These are phyloP conservation scores for Margaritispora aquatica DNA, from an alignment of 495 filamentous ascomycete genomes.

Conservation along the genomic window DNA sequence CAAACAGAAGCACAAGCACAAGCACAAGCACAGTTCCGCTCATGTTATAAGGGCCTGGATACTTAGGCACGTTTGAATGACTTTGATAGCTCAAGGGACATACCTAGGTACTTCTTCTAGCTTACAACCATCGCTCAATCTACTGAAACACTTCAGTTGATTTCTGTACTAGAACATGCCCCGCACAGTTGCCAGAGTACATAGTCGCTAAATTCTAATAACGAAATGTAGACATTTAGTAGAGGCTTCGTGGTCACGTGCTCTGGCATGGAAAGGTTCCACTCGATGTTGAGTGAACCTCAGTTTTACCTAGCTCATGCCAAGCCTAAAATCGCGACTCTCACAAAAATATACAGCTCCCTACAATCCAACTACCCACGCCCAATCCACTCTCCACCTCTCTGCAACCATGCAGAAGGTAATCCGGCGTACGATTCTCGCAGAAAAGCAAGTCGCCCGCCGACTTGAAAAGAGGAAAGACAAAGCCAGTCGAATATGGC, in stretches of 20 bases:
- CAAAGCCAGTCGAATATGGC: conserved; percentile 22
- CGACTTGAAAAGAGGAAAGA: conserved; percentile 32
- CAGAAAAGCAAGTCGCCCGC: conserved; percentile 55
- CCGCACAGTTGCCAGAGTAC: too few relatives aligned
- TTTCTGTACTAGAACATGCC: too few relatives aligned
- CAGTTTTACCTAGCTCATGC: neutral
- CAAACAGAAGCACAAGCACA: neutral
- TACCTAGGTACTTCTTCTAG: neutral
- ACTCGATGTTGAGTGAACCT: too few relatives aligned
- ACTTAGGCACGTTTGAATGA: too few relatives aligned
- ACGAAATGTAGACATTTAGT: too few relatives aligned
- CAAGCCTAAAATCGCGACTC: conserved; percentile 7
- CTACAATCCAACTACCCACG: neutral
- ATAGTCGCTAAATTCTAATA: too few relatives aligned
- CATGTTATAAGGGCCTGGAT: too few relatives aligned
- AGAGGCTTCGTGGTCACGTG: too few relatives aligned
- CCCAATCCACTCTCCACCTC: conserved; percentile 2
- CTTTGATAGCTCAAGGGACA: too few relatives aligned
- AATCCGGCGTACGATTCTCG: conserved; percentile 59
- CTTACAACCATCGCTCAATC: neutral
- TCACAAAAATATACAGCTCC: conserved; percentile 14
- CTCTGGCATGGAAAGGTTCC: neutral
- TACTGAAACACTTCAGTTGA: too few relatives aligned
- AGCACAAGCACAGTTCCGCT: too few relatives aligned
- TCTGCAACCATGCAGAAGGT: conserved; percentile 64